Conservation (phyloP, 1,284 basidiomycete genomes). For the Retiboletus fuscus region DNA sequence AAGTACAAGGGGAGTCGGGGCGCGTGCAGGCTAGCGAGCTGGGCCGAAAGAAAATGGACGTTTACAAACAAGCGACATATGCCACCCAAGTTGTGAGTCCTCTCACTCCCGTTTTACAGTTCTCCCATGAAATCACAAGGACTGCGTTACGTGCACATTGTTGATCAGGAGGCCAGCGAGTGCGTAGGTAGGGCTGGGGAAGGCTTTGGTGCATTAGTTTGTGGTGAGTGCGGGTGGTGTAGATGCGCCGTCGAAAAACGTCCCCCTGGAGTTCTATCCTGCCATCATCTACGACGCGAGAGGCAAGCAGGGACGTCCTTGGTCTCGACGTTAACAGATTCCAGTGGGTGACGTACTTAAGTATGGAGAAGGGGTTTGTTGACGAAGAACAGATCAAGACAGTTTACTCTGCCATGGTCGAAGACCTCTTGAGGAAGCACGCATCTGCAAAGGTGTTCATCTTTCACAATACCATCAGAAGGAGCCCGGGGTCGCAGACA, state of each 20-base stretch:
- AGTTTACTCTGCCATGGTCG: slow-evolving; percentile 51
- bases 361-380: slow-evolving; percentile 54
- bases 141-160: neutral
- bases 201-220: no score
- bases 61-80: neutral
- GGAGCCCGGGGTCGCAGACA: slow-evolving; percentile 23
- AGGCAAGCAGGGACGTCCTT: neutral
- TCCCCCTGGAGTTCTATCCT: neutral
- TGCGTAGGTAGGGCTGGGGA: no score
- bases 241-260: neutral
- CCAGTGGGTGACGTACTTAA: slow-evolving; percentile 31
- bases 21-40: neutral
- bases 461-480: slow-evolving; percentile 59
- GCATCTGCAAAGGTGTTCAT: slow-evolving; percentile 55
- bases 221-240: no score
- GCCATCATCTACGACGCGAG: slow-evolving; percentile 2
- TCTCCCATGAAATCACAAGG: slow-evolving; percentile 16
- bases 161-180: no score
- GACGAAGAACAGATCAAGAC: slow-evolving; percentile 52
- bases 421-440: slow-evolving; percentile 54
- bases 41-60: neutral
- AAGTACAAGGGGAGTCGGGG: neutral
- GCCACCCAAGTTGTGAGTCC: slow-evolving; percentile 20
- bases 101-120: neutral
- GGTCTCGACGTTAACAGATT: slow-evolving; percentile 10